Evolutionary conservation across 2,329 filamentous ascomycete genomes (phyloP).

Genomic region (Blumeria graminis): DNA sequence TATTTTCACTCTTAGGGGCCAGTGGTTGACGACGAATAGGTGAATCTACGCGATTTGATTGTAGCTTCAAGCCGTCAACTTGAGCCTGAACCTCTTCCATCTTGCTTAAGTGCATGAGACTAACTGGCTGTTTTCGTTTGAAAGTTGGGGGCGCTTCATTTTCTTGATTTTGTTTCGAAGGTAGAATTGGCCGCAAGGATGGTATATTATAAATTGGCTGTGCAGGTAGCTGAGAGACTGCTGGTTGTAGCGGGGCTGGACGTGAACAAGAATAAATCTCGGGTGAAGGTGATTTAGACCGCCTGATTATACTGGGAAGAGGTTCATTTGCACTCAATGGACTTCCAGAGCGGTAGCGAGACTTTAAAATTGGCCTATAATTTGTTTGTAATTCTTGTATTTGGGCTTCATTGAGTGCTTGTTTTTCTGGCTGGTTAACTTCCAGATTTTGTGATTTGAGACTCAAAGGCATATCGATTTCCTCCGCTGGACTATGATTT

Average conservation of each 20-base stretch:
- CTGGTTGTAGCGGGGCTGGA: constrained; percentile 21
- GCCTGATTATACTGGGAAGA: constrained; percentile 11
- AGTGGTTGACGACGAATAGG: constrained; percentile 34
- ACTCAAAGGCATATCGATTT: constrained; percentile 10
- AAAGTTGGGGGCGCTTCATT: constrained; percentile 55
- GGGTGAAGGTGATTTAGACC: constrained; percentile 11
- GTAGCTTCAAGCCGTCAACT: constrained; percentile 23
- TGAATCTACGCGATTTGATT: constrained; percentile 15
- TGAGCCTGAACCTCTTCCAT: constrained; percentile 26
- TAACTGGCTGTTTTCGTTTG: constrained; percentile 21
- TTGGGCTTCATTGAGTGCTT: constrained; percentile 10
- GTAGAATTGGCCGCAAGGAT: constrained; percentile 29
- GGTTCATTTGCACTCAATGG: constrained; percentile 23
- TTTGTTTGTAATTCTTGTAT: constrained; percentile 11
- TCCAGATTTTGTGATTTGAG: constrained; percentile 11
- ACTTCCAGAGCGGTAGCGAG: constrained; percentile 24
- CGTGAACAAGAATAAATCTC: constrained; percentile 10
- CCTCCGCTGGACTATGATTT: constrained; percentile 18
- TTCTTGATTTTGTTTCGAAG: constrained; percentile 54
- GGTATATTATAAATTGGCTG: constrained; percentile 26
- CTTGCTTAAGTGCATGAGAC: constrained; percentile 11
- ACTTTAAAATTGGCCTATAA: constrained; percentile 16
- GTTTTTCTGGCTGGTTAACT: constrained; percentile 8
- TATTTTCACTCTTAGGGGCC: constrained; percentile 32
- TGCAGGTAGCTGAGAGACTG: constrained; percentile 6